Conservation (phyloP, 805 yeast species). For the Barnettozyma siamensis region DNA sequence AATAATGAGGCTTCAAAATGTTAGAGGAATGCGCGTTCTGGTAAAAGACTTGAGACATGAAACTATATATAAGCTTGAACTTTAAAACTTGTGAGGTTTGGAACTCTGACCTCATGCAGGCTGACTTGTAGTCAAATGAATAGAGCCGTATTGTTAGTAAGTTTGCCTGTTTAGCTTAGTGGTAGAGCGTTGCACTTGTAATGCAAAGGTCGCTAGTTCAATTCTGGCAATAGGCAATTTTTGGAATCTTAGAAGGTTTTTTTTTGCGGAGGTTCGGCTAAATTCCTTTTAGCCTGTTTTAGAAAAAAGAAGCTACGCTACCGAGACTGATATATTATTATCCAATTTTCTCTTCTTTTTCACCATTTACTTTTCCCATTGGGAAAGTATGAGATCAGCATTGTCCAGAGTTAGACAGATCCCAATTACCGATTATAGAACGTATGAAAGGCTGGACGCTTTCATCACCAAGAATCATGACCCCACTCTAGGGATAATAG, state of each 20-base stretch:
- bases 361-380: background rate
- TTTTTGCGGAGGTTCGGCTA: background rate
- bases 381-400: background rate
- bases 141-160: too few relatives aligned
- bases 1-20: too few relatives aligned
- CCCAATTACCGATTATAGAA: slow-evolving; percentile 3
- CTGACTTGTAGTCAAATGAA: too few relatives aligned
- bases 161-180: slow-evolving; percentile 92
- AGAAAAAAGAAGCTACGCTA: background rate
- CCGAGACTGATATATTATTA: too few relatives aligned
- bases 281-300: background rate
- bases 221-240: slow-evolving; percentile 75
- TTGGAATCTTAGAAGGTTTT: slow-evolving; percentile 5
- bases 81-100: too few relatives aligned
- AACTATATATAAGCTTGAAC: too few relatives aligned
- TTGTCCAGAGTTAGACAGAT: background rate
- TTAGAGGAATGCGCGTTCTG: too few relatives aligned
- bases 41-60: too few relatives aligned
- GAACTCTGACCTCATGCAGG: too few relatives aligned
- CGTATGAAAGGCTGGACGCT: slow-evolving; percentile 6
- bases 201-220: slow-evolving; percentile 97
- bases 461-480: slow-evolving; percentile 9
- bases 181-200: slow-evolving; percentile 99
- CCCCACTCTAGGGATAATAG: slow-evolving; percentile 9
- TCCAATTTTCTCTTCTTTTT: background rate